These are phyloP conservation scores for Paraphaeosphaeria minitans DNA, from an alignment of 2,329 filamentous ascomycete genomes.

Conservation along the genomic window DNA sequence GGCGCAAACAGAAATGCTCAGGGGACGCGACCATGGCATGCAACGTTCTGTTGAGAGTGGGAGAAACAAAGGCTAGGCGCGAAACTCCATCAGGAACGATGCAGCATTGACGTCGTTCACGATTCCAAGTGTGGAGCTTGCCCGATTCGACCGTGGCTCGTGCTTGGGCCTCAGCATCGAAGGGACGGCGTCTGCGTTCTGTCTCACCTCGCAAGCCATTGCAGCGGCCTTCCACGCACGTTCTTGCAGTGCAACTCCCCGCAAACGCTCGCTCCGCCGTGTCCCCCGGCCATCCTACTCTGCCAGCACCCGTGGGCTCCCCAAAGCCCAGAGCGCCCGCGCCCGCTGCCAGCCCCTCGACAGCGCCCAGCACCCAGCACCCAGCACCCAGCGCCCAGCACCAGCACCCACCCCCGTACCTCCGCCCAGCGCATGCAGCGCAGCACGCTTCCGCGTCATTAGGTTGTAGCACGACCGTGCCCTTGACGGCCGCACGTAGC, in stretches of 20 bases:
- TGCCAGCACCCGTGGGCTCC: constrained; percentile 8
- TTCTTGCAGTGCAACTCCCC: constrained; percentile 5
- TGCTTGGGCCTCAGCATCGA: constrained; percentile 20
- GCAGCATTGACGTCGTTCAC: constrained; percentile 17
- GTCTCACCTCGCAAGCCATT: constrained; percentile 19
- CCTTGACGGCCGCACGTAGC: constrained; percentile 4
- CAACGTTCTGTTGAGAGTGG: not conserved
- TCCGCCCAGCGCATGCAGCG: constrained; percentile 39
- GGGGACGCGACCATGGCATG: not conserved
- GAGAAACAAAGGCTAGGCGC: not conserved
- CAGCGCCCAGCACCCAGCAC: constrained; percentile 18
- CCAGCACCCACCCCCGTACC: constrained; percentile 18
- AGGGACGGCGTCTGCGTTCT: constrained; percentile 17
- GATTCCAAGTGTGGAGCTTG: not conserved
- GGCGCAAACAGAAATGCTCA: not conserved
- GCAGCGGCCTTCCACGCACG: constrained; percentile 15
- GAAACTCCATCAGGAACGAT: constrained; percentile 13
- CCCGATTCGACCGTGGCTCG: constrained; percentile 20
- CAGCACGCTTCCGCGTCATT: constrained; percentile 21
- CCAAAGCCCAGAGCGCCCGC: constrained; percentile 5
- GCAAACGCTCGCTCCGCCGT: not conserved
- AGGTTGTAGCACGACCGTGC: constrained; percentile 21
- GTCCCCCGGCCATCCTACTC: not conserved
- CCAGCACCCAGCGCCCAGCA: no score
- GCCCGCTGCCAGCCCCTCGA: constrained; percentile 31